Evolutionary conservation across 306 rosid species (phyloP).

Genomic region (Trichosanthes cucumerina): DNA sequence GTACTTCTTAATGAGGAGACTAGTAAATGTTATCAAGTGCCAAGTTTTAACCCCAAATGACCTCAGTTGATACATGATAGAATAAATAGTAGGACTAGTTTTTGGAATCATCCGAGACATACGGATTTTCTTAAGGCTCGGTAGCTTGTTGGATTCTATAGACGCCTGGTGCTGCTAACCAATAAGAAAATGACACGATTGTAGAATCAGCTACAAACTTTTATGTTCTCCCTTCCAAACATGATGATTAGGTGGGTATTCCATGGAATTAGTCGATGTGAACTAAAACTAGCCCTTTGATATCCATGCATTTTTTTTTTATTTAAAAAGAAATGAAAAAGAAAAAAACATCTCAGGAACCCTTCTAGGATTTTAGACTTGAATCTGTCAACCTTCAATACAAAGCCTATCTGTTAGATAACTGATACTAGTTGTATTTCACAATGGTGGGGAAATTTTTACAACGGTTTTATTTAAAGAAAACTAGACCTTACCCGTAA

Average conservation of each 20-base stretch:
- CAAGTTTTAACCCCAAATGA: background rate
- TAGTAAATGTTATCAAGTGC: background rate
- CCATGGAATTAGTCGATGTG: background rate
- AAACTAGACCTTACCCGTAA: background rate
- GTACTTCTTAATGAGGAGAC: background rate
- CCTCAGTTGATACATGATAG: background rate
- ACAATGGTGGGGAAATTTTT: background rate
- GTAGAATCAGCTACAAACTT: background rate
- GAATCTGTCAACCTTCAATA: background rate
- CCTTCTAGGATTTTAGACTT: background rate
- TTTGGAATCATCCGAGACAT: background rate
- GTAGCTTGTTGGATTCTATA: background rate
- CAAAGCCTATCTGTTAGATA: background rate
- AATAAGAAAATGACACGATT: background rate
- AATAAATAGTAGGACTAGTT: background rate
- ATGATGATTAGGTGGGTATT: background rate
- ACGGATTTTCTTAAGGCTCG: background rate
- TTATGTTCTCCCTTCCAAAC: background rate
- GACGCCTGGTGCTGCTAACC: background rate
- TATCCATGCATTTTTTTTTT: too few relatives aligned
- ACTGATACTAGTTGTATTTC: background rate
- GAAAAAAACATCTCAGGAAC: background rate
- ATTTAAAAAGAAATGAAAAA: too few relatives aligned
- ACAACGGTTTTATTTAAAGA: background rate
- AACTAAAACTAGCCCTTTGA: background rate